Base-by-base conservation (phyloP, 1,284 basidiomycete species). In the Hemileia vastatrix region DNA sequence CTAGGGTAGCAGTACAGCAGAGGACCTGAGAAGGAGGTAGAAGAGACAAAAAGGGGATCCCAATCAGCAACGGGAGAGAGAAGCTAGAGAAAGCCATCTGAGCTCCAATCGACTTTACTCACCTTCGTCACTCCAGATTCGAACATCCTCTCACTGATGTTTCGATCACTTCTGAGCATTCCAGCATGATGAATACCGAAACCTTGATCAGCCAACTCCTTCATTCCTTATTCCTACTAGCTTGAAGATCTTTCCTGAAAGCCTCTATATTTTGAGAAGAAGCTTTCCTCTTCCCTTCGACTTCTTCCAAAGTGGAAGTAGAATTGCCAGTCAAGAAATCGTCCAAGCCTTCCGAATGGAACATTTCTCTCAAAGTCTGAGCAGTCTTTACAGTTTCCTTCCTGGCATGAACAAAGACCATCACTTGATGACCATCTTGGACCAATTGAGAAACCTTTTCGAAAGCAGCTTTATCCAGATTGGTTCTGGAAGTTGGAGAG, bases 321-420 rank as follows among this genome's bases (percentile, higher is more conserved):
- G 27, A 27, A 27, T 27, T 27, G 27, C 27, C 27, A 27, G 27
- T 27, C 8, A 75, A 51, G 13, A 72, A 47, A 32, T 68, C 69
- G 21, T 59, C 44, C 31, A 71, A 54, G 13, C 70, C 74, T 55
- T 76, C 74, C 8, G 70, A 72, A 32, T 67, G 73, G 0, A 90
- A 86, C 65, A 86, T 82, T 67, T 98, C 95, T 62, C 85, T 84
- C 13, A 99, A 80, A 11, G 82, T 83, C 71, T 86, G 79, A 0
- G 93, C 91, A 0, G 89, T 84, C 75, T 95, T 96, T 65, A 98
- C 95, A 0, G 95, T 99, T 73, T 98, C 94, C 77, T 96, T 98
- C 31, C 95, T 83, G n/a, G 95, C 90, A 76, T 99, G 95, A 8
- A 99, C 95, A 72, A 99, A 99, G 0, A 99, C 91, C 94, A 99